phyloP scores from a whole-genome alignment of 805 yeast species.

The Deakozyma indianensis region DNA sequence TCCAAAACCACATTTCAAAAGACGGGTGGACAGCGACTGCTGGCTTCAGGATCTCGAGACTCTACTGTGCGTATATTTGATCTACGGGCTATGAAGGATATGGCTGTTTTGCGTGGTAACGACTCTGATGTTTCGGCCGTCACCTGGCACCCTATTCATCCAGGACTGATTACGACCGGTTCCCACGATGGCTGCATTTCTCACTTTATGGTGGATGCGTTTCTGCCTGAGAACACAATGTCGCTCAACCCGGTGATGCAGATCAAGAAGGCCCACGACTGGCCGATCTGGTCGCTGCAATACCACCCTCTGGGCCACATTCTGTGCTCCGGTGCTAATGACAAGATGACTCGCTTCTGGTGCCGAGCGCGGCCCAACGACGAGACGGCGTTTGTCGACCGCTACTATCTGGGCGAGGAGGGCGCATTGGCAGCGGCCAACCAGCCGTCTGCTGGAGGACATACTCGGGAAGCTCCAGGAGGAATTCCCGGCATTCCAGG shows the following conservation, averaged over 20 bases:
- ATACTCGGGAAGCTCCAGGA: neutral
- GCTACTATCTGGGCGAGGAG: slow-evolving; percentile 52
- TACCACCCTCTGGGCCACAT: slow-evolving; percentile 93
- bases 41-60: slow-evolving; percentile 84
- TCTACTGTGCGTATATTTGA: slow-evolving; percentile 81
- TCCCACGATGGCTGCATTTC: slow-evolving; percentile 79
- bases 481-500: slow-evolving; percentile 1
- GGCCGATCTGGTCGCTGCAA: slow-evolving; percentile 77
- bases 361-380: slow-evolving; percentile 85
- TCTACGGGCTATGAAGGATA: slow-evolving; percentile 67
- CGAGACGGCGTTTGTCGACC: slow-evolving; percentile 65
- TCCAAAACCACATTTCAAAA: slow-evolving; percentile 77
- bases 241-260: slow-evolving; percentile 22
- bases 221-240: slow-evolving; percentile 15
- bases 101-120: slow-evolving; percentile 57
- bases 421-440: slow-evolving; percentile 4
- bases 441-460: neutral
- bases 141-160: slow-evolving; percentile 87
- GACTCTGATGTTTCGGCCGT: slow-evolving; percentile 76
- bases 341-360: slow-evolving; percentile 89
- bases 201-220: slow-evolving; percentile 53
- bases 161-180: slow-evolving; percentile 67
- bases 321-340: slow-evolving; percentile 85
- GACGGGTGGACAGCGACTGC: slow-evolving; percentile 49
- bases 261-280: slow-evolving; percentile 89